Base-by-base conservation (phyloP, 2,329 filamentous ascomycete species). In the Colletotrichum incanum region DNA sequence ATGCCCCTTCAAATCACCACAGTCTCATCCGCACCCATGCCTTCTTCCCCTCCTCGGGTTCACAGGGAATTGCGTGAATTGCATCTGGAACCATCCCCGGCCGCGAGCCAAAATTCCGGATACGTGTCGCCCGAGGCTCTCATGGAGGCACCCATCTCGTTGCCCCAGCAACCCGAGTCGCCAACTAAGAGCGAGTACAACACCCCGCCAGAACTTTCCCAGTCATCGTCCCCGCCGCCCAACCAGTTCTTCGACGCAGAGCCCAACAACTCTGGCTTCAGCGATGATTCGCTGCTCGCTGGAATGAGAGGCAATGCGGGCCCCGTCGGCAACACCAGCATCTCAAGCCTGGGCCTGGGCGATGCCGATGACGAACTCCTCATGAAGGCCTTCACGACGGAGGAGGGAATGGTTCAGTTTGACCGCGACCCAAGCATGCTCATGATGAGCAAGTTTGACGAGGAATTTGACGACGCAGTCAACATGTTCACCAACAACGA, bases 121-220 rank as follows among this genome's bases (percentile, higher is more conserved):
- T 88, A 86, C 68, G 82, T 87, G 20, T 88, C 87, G 2, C 86
- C 86, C 8, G 82, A 84, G 60, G 82, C 82, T n/a, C 80, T 84
- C 55, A 82, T 83, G 76, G 83, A 84, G 31, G 78, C 75, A 61
- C 76, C 76, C 3, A n/a, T 56, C 39, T 58, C 68, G 31, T 73
- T 76, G 20, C 73, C 79, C 5, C 82, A 84, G 34, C 81, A 84
- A 58, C 81, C 85, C 1, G 77, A 76, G 9, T 88, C 88, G 12
- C 87, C 88, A 1, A 82, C 86, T 45, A 89, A 87, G 80, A 88
- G 88, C 79, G 85, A 86, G 68, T 88, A 86, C 79, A 88, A 87
- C 79, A 89, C 89, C 4, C 88, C 89, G 5, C 89, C 89, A 1
- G 89, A 88, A 73, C 86, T 91, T 39, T 90, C 89, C n/a, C 86